phyloP scores from a whole-genome alignment of 768 basidiomycete species.

The Rhodotorula paludigena region DNA sequence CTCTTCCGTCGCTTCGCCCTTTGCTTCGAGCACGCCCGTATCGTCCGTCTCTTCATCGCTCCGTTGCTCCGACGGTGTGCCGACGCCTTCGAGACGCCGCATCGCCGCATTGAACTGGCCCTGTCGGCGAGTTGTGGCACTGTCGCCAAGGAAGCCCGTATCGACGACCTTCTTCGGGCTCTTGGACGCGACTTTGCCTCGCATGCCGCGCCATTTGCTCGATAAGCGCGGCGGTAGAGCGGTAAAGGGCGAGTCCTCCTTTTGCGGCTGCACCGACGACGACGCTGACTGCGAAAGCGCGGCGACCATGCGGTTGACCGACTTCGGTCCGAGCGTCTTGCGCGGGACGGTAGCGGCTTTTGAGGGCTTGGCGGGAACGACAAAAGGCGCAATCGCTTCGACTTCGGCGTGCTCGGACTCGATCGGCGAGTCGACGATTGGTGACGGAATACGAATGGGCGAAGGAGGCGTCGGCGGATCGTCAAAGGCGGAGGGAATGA shows the following conservation, averaged over 20 bases:
- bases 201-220: conserved; percentile 5
- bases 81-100: conserved; percentile 29
- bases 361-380: background rate
- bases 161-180: conserved; percentile 26
- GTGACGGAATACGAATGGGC: conserved; percentile 9
- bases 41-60: conserved; percentile 31
- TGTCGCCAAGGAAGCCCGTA: conserved; percentile 13
- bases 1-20: conserved; percentile 23
- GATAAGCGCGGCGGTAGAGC: conserved; percentile 31
- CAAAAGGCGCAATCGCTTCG: no score
- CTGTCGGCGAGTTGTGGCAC: conserved; percentile 16
- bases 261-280: background rate
- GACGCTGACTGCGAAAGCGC: conserved; percentile 10
- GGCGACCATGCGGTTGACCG: conserved; percentile 10
- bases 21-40: conserved; percentile 31
- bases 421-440: conserved; percentile 2
- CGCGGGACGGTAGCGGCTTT: background rate
- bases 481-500: conserved; percentile 17
- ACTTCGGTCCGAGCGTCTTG: conserved; percentile 11
- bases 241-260: conserved; percentile 30
- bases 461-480: conserved; percentile 19
- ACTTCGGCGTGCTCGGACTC: background rate
- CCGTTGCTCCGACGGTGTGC: conserved; percentile 18
- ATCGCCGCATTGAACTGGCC: conserved; percentile 24
- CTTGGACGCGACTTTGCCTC: background rate